A percentile compares a stretch with the other conserved stretches of the same genome.
These are phyloP conservation scores for Crinitomyces ghanaensis DNA, from an alignment of 805 yeast genomes.

Conservation along the genomic window DNA sequence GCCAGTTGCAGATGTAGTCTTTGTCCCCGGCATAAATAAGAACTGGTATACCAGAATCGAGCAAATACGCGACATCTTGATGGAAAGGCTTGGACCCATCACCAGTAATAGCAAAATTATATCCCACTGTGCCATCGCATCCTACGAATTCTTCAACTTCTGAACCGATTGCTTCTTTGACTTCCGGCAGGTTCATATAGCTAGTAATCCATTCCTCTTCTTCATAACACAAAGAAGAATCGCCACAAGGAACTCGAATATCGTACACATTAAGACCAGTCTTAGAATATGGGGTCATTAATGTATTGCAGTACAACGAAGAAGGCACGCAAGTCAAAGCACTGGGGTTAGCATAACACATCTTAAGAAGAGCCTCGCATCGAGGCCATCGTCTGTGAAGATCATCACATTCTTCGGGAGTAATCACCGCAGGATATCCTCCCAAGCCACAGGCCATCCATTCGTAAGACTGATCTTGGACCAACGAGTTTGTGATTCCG, in stretches of 20 bases:
- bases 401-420: conserved; percentile 62
- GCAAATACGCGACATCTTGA: conserved; percentile 48
- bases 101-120: conserved; percentile 46
- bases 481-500: conserved; percentile 78
- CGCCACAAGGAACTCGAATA: conserved; percentile 54
- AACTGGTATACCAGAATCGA: conserved; percentile 59
- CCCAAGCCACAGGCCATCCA: conserved; percentile 96
- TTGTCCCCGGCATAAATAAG: conserved; percentile 81
- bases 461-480: conserved; percentile 65
- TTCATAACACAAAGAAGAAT: conserved; percentile 50
- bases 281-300: conserved; percentile 62
- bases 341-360: conserved; percentile 60
- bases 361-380: conserved; percentile 57
- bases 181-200: conserved; percentile 64
- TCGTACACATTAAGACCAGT: conserved; percentile 86
- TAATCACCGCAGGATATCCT: conserved; percentile 65
- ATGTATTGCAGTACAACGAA: conserved; percentile 69
- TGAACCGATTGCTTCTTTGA: conserved; percentile 70
- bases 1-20: conserved; percentile 82
- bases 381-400: conserved; percentile 58
- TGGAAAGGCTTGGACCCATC: conserved; percentile 84
- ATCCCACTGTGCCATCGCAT: conserved; percentile 58
- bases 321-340: conserved; percentile 88
- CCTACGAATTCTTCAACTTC: conserved; percentile 66
- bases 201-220: conserved; percentile 59